phyloP scores from a whole-genome alignment of 495 filamentous ascomycete species.

The Geoglossum glabrum region DNA sequence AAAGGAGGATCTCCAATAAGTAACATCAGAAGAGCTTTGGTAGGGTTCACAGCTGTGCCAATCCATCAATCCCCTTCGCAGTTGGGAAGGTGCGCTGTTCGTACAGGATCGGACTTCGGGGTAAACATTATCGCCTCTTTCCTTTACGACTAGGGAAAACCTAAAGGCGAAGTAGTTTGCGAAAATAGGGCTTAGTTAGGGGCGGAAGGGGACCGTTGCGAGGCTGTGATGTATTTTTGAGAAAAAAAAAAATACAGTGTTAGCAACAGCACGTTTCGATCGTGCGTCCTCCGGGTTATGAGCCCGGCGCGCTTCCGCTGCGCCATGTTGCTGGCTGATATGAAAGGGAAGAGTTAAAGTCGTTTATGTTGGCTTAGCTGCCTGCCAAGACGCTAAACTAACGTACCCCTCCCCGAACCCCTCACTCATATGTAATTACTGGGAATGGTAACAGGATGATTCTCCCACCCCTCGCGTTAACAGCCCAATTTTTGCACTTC shows the following conservation, averaged over 20 bases:
- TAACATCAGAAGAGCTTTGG: no score
- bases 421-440: no score
- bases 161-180: not conserved
- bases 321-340: conserved; percentile 5
- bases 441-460: no score
- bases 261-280: conserved; percentile 8
- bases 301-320: conserved; percentile 8
- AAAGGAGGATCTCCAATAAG: not conserved
- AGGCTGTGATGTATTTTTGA: not conserved
- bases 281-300: conserved; percentile 7
- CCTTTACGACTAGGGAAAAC: not conserved
- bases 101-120: no score
- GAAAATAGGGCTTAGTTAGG: not conserved
- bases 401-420: not conserved
- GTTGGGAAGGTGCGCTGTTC: no score
- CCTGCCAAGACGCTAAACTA: not conserved
- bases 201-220: not conserved
- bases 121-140: not conserved
- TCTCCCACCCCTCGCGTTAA: no score
- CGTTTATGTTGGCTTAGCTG: not conserved
- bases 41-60: no score
- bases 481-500: not conserved
- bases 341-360: not conserved
- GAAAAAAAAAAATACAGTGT: conserved; percentile 1
- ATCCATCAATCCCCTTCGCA: no score